phyloP scores from a whole-genome alignment of 164 flowering plant species.

The Amborella trichopoda region DNA sequence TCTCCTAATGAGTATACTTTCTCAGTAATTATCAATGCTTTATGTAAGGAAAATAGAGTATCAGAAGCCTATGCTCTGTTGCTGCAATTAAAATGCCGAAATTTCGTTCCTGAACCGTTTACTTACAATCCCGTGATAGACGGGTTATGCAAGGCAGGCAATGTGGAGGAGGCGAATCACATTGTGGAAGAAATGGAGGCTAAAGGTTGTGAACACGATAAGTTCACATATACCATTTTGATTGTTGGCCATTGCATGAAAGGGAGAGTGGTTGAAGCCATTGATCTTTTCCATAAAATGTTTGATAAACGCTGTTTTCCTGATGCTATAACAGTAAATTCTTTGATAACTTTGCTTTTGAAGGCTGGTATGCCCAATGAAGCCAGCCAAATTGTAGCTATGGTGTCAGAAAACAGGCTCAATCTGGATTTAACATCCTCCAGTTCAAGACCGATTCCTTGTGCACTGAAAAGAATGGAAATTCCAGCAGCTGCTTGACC shows the following conservation, averaged over 20 bases:
- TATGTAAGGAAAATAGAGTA: constrained; percentile 67
- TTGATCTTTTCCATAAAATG: constrained; percentile 60
- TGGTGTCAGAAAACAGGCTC: constrained; percentile 15
- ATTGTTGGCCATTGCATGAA: constrained; percentile 93
- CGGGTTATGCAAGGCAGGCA: constrained; percentile 83
- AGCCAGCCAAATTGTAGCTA: constrained; percentile 37
- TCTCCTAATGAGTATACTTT: constrained; percentile 62
- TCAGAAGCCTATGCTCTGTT: constrained; percentile 56
- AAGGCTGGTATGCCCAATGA: constrained; percentile 90
- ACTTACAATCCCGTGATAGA: constrained; percentile 84
- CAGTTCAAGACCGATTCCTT: constrained; percentile 5
- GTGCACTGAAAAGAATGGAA: constrained; percentile 16
- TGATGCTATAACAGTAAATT: constrained; percentile 45
- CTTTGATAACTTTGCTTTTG: constrained; percentile 51
- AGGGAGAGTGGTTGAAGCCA: constrained; percentile 75
- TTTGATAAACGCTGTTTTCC: constrained; percentile 43
- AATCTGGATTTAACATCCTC: constrained; percentile 18
- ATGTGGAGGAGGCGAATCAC: constrained; percentile 73
- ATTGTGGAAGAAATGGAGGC: constrained; percentile 66
- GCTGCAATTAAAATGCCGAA: constrained; percentile 31
- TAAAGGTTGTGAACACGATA: constrained; percentile 60
- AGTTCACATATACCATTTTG: constrained; percentile 72
- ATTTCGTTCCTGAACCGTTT: constrained; percentile 48
- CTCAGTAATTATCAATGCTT: constrained; percentile 44
- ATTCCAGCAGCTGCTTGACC: constrained; percentile 47